Evolutionary conservation across 2,329 filamentous ascomycete species (phyloP).

Genomic region (Volutella citrinella): DNA sequence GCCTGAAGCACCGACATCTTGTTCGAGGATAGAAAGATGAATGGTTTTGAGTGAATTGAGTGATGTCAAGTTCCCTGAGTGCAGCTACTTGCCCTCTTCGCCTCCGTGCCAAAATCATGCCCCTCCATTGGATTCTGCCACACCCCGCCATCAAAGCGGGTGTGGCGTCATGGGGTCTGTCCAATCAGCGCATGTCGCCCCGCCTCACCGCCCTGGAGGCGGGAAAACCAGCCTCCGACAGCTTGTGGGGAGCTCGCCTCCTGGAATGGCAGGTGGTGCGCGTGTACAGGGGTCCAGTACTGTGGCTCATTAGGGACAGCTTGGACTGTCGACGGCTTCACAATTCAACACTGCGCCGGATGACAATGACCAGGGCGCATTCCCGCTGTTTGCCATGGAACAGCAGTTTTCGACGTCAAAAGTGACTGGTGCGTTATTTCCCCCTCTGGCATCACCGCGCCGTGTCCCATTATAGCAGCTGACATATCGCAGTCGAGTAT

Average conservation of each 20-base stretch:
- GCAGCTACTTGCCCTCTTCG: too few relatives aligned
- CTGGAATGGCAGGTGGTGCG: conserved; percentile 13
- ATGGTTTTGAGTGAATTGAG: neutral
- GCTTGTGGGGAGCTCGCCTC: conserved; percentile 23
- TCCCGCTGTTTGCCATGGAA: conserved; percentile 50
- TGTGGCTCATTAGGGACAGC: conserved; percentile 23
- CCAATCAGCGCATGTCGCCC: too few relatives aligned
- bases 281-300: conserved; percentile 11
- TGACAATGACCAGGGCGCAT: conserved; percentile 27
- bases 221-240: conserved; percentile 27
- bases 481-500: conserved; percentile 72
- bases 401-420: conserved; percentile 70
- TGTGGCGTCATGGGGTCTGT: conserved; percentile 17
- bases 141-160: conserved; percentile 24
- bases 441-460: neutral
- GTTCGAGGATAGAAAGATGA: neutral
- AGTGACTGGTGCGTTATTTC: conserved; percentile 61
- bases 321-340: conserved; percentile 13
- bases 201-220: conserved; percentile 23
- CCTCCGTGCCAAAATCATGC: conserved; percentile 14
- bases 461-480: conserved; percentile 8
- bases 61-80: too few relatives aligned
- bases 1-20: conserved; percentile 65
- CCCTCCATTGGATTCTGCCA: conserved; percentile 32
- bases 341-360: conserved; percentile 17